Evolutionary conservation across 2,329 filamentous ascomycete genomes (phyloP).

Genomic region (Tolypocladium inflatum): DNA sequence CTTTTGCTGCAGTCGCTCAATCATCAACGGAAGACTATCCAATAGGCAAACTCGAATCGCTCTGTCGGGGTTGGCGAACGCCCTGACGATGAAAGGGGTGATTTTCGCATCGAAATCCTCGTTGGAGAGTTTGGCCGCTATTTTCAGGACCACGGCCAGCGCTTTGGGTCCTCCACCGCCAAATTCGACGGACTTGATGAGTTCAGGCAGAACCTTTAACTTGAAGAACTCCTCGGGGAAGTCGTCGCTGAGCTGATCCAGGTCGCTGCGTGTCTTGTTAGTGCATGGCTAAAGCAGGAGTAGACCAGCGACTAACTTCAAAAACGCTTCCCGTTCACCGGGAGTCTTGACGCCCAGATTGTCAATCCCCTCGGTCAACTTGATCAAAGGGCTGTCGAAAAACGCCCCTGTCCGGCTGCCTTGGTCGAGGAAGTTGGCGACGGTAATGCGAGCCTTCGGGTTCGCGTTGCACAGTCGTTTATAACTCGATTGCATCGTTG

Average conservation of each 20-base stretch:
- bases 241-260: constrained; percentile 81
- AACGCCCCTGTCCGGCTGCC: constrained; percentile 75
- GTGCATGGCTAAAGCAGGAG: constrained; percentile 13
- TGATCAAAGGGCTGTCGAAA: constrained; percentile 88
- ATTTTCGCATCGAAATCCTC: constrained; percentile 85
- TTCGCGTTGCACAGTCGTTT: constrained; percentile 82
- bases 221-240: constrained; percentile 98
- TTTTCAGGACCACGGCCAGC: constrained; percentile 80
- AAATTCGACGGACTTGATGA: constrained; percentile 98
- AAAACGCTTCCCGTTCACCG: constrained; percentile 72
- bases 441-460: constrained; percentile 77
- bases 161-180: constrained; percentile 91
- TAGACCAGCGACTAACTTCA: constrained; percentile 42
- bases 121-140: constrained; percentile 73
- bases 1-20: constrained; percentile 80
- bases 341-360: constrained; percentile 83
- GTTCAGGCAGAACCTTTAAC: constrained; percentile 87
- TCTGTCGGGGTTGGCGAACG: constrained; percentile 86
- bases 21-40: constrained; percentile 83
- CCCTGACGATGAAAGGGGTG: constrained; percentile 74
- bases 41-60: constrained; percentile 85
- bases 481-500: constrained; percentile 83
- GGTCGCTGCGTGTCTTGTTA: constrained; percentile 43
- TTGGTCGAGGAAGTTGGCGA: constrained; percentile 82
- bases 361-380: constrained; percentile 85